Evolutionary conservation across 2,329 filamentous ascomycete genomes (phyloP), one percentile per base, ranked within the genome.

Genomic region (Calonectria pauciramosa): DNA sequence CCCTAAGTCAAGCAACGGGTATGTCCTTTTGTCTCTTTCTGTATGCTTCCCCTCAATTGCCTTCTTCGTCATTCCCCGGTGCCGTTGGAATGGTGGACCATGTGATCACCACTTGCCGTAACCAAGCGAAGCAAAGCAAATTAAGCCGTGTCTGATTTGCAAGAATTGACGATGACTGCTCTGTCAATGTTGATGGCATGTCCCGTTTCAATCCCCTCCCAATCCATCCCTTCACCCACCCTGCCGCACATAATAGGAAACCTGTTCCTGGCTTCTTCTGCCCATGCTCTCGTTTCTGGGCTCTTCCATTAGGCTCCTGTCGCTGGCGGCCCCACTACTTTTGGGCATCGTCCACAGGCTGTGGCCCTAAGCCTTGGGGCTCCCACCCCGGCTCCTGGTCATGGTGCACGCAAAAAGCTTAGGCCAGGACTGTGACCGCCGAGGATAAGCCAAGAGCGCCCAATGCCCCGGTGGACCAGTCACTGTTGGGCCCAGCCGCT

Each of bases 91-190:
- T 75, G 63, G 76, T 74, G 73, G 74, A 30, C 78, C 78, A 80
- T 80, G 78, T 80, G 78, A 80, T 79, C 74, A 73, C 60, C 41
- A 67, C 69, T 75, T 74, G 72, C 67, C 69, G 71, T 71, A 71
- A 80, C 68, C 74, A 74, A 71, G 70, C 52, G 68, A 66, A 75
- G 67, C 72, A 66, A 71, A 66, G 66, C 76, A 79, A 79, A 71
- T 70, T 76, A 75, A 72, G 74, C 73, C 54, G 67, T 67, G 71
- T 69, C 71, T 67, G 70, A 71, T 73, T 71, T 79, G 75, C 78
- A 79, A 79, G 78, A 77, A 77, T 77, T 80, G 72, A 56, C 70
- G 59, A 78, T 77, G 10, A 34, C 16, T 54, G 14, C 16, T n/a
- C 51, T 32, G 30, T 16, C 26, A 54, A 30, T 56, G 67, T 54